A percentile compares a stretch with the other conserved stretches of the same genome.
These are phyloP conservation scores for Pelargonium myrrhifolium DNA, from an alignment of 441 rosid genomes.

Conservation along the genomic window DNA sequence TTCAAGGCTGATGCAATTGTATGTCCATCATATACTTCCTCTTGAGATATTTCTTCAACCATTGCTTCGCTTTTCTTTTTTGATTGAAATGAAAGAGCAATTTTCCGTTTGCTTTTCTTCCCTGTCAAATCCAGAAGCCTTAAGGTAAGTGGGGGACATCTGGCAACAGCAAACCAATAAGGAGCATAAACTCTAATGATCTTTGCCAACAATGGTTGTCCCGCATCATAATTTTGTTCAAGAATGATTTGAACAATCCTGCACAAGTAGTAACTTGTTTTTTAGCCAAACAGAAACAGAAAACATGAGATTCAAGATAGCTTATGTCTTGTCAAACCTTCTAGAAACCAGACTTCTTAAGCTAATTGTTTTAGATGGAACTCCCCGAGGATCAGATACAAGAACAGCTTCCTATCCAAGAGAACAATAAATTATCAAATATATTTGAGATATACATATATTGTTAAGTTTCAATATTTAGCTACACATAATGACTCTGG, in stretches of 20 bases:
- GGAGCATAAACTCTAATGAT: conserved; percentile 80
- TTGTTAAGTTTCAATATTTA: no score
- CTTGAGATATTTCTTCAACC: conserved; percentile 64
- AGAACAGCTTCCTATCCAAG: conserved; percentile 74
- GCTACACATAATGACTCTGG: no score
- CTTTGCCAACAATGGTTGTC: conserved; percentile 48
- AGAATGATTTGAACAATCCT: conserved; percentile 81
- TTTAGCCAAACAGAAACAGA: conserved; percentile 23
- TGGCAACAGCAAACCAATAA: conserved; percentile 77
- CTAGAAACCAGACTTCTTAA: conserved; percentile 85
- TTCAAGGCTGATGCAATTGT: conserved; percentile 93
- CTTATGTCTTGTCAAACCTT: conserved; percentile 44
- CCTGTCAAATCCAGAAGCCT: conserved; percentile 54
- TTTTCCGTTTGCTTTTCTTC: conserved; percentile 46
- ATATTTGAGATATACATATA: neutral
- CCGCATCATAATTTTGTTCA: conserved; percentile 78
- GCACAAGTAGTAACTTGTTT: conserved; percentile 24
- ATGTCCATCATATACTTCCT: conserved; percentile 74
- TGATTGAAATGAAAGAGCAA: conserved; percentile 48
- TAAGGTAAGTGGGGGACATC: conserved; percentile 79
- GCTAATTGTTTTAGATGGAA: conserved; percentile 71
- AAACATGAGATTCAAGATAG: neutral
- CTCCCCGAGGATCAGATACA: conserved; percentile 69
- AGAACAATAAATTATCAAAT: conserved; percentile 21
- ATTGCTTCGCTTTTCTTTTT: conserved; percentile 37